Evolutionary conservation across 176 grass and related monocot genomes (phyloP).

Genomic region (Otatea glauca): DNA sequence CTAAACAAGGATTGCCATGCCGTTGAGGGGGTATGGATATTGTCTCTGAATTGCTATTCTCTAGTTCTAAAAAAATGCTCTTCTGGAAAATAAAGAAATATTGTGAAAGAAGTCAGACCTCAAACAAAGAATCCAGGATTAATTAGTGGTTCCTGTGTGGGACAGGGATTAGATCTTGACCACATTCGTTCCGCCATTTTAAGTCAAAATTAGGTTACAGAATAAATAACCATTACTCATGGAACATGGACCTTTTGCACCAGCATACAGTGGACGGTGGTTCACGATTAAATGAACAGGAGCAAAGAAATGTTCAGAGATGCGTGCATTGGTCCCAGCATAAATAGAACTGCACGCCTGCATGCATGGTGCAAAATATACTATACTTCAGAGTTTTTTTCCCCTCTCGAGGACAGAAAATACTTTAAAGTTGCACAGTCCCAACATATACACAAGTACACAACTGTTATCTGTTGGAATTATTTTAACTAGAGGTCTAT

Average conservation of each 20-base stretch:
- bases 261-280: not conserved
- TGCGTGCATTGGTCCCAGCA: not conserved
- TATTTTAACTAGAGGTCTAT: too few relatives aligned
- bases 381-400: too few relatives aligned
- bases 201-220: not conserved
- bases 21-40: not conserved
- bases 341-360: not conserved
- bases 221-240: conserved; percentile 11
- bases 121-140: not conserved
- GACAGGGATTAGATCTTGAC: not conserved
- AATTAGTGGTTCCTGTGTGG: not conserved
- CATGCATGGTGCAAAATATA: not conserved
- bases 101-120: not conserved
- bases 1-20: not conserved
- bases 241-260: conserved; percentile 10
- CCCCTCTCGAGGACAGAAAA: not conserved
- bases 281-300: not conserved
- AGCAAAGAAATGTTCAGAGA: not conserved
- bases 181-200: conserved; percentile 2
- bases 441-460: not conserved
- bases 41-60: not conserved
- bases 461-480: too few relatives aligned
- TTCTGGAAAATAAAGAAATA: not conserved
- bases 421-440: not conserved
- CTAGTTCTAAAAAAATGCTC: not conserved